These are phyloP conservation scores for Penicillium desertorum DNA, from an alignment of 495 filamentous ascomycete species.

Conservation along the genomic window DNA sequence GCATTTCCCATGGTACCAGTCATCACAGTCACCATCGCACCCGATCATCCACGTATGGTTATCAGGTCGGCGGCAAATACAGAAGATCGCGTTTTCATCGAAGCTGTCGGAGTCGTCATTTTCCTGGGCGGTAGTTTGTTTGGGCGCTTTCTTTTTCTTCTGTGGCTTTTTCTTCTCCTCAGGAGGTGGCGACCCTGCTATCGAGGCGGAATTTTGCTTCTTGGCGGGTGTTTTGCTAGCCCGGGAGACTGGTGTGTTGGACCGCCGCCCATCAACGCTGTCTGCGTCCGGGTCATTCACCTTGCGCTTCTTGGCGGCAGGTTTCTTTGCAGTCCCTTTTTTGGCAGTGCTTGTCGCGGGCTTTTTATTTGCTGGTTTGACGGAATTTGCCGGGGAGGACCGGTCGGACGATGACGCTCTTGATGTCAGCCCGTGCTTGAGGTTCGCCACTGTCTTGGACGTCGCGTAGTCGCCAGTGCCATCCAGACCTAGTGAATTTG, in stretches of 20 bases:
- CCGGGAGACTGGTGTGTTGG: constrained; percentile 51
- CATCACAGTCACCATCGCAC: constrained; percentile 69
- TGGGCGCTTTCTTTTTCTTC: constrained; percentile 22
- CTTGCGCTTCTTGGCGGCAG: constrained; percentile 58
- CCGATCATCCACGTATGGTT: constrained; percentile 77
- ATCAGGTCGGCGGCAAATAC: constrained; percentile 69
- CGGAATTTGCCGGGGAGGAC: constrained; percentile 37
- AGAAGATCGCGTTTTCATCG: constrained; percentile 58
- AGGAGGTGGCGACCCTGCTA: constrained; percentile 42
- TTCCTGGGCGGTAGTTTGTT: constrained; percentile 17
- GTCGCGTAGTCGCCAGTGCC: constrained; percentile 39
- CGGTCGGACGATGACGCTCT: constrained; percentile 27
- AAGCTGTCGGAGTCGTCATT: constrained; percentile 47
- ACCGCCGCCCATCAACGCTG: constrained; percentile 42
- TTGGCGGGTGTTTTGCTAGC: constrained; percentile 49
- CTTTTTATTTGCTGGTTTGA: constrained; percentile 41
- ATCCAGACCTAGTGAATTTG: constrained; percentile 31
- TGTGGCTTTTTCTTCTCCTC: constrained; percentile 38
- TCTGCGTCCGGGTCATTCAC: constrained; percentile 47
- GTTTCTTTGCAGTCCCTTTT: constrained; percentile 59
- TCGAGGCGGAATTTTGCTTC: constrained; percentile 42
- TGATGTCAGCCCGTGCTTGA: constrained; percentile 36
- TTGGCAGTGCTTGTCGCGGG: constrained; percentile 43
- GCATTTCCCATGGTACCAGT: constrained; percentile 74
- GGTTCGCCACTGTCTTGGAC: constrained; percentile 40